These are phyloP conservation scores for Heterobasidion parviporum DNA, from an alignment of 1,284 basidiomycete genomes.

Conservation along the genomic window DNA sequence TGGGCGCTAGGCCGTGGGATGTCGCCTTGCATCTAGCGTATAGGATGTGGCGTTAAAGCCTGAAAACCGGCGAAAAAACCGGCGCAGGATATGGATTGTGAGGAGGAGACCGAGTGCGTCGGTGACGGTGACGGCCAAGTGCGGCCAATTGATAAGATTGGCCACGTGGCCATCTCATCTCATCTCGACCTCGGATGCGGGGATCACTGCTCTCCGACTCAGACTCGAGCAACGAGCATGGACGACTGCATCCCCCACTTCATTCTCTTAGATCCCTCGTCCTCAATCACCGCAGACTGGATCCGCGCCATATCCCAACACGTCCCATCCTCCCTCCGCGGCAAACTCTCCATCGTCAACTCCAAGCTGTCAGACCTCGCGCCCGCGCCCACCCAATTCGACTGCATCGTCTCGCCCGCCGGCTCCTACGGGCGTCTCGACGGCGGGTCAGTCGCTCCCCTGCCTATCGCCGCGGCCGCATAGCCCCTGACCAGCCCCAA, in stretches of 20 bases:
- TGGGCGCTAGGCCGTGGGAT: too few relatives aligned
- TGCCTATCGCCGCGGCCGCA: background rate
- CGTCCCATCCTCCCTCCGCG: background rate
- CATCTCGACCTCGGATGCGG: too few relatives aligned
- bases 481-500: background rate
- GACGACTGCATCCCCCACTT: background rate
- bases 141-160: too few relatives aligned
- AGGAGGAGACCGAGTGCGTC: too few relatives aligned
- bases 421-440: slow-evolving; percentile 18
- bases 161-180: too few relatives aligned
- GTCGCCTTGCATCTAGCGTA: too few relatives aligned
- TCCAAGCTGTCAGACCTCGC: background rate
- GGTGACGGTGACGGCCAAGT: too few relatives aligned
- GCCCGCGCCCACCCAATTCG: slow-evolving; percentile 4
- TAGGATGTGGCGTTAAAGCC: too few relatives aligned
- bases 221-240: background rate
- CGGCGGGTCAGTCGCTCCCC: slow-evolving; percentile 9
- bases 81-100: too few relatives aligned
- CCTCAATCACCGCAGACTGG: background rate
- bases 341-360: background rate
- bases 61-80: too few relatives aligned
- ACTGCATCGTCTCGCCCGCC: slow-evolving; percentile 19
- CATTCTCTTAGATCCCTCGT: background rate
- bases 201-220: too few relatives aligned
- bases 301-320: background rate